Conservation (phyloP, 257 asterid species). For the Solanum okadae region DNA sequence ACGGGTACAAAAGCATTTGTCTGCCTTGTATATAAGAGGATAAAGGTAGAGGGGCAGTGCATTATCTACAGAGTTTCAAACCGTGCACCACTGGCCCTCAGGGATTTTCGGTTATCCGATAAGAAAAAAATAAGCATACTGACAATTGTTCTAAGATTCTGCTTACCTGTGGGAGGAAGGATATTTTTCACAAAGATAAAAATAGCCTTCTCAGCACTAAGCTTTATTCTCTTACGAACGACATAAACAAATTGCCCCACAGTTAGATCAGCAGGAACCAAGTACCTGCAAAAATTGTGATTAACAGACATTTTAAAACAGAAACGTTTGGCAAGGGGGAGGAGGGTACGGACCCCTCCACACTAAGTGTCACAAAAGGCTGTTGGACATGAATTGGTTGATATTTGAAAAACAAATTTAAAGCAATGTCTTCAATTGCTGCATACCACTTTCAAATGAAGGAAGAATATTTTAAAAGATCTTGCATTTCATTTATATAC, state of each 20-base stretch:
- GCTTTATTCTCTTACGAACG: conserved; percentile 3
- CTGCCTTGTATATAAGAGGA: background rate
- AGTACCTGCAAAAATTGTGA: background rate
- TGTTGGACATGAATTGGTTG: background rate
- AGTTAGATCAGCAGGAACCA: conserved; percentile 5
- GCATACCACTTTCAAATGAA: background rate
- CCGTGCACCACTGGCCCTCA: background rate
- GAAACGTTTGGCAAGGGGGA: background rate
- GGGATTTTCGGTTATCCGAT: background rate
- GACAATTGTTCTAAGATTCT: background rate
- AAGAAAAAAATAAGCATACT: background rate
- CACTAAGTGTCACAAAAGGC: background rate
- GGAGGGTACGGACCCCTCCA: background rate
- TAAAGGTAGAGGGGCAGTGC: background rate
- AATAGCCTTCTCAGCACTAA: conserved; percentile 6
- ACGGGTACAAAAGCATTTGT: background rate
- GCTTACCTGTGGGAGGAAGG: conserved; percentile 6
- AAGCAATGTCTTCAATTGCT: background rate
- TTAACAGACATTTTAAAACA: background rate
- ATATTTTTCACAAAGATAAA: conserved; percentile 4
- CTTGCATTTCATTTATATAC: background rate
- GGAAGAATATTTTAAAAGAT: background rate
- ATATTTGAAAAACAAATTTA: background rate
- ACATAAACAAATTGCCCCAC: conserved; percentile 8
- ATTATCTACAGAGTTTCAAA: background rate